Evolutionary conservation across 805 yeast species (phyloP).

Genomic region (Ogataea nitratoaversa): DNA sequence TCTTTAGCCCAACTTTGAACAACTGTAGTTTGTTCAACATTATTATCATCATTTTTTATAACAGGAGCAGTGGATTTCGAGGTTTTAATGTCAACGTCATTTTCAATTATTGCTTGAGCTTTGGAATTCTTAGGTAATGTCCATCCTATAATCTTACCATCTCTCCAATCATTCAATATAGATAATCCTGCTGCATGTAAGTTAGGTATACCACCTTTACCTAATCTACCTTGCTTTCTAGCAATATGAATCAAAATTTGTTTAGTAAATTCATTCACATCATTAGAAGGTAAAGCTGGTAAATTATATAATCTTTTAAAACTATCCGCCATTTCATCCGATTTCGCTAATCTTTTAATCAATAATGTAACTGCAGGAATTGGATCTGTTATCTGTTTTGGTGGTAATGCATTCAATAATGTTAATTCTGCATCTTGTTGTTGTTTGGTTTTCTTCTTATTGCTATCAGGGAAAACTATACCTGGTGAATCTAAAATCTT

Average conservation of each 20-base stretch:
- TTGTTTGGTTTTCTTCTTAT: conserved; percentile 39
- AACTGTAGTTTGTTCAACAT: conserved; percentile 65
- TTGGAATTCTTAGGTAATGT: conserved; percentile 54
- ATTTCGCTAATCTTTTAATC: conserved; percentile 70
- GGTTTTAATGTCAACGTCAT: conserved; percentile 29
- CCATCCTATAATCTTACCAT: conserved; percentile 93
- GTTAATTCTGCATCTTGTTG: conserved; percentile 88
- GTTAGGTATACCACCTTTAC: conserved; percentile 92
- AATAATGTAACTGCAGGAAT: conserved; percentile 73
- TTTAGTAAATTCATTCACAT: conserved; percentile 74
- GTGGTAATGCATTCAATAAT: conserved; percentile 83
- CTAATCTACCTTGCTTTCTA: conserved; percentile 85
- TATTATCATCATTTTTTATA: conserved; percentile 38
- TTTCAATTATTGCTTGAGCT: conserved; percentile 26
- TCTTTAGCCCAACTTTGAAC: conserved; percentile 93
- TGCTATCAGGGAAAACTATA: conserved; percentile 76
- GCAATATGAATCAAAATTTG: conserved; percentile 91
- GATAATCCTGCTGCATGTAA: conserved; percentile 77
- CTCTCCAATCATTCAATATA: conserved; percentile 93
- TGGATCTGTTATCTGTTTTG: conserved; percentile 81
- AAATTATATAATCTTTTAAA: conserved; percentile 70
- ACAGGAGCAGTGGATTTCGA: conserved; percentile 32
- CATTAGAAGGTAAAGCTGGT: conserved; percentile 72
- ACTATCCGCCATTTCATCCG: conserved; percentile 70
- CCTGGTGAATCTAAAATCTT: conserved; percentile 95